Base-by-base conservation (phyloP, 140 eudicot species). In the Flaveria floridana region DNA sequence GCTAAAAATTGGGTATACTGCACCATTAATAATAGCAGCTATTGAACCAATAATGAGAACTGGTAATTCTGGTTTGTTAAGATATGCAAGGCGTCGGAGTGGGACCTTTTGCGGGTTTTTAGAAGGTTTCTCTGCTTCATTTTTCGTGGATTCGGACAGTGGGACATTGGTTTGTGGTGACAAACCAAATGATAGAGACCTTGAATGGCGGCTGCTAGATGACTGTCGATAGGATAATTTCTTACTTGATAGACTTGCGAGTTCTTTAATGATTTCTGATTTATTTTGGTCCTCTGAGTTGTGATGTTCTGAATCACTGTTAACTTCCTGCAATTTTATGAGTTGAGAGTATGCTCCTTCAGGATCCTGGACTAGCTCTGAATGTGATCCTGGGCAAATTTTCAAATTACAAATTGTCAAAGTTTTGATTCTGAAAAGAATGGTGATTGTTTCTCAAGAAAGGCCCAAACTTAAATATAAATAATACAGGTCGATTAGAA, bases 261-360 rank as follows among this genome's bases (percentile, higher is more conserved):
- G 71, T 57, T 76, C 91, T 15, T 52, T 21, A 9, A 9, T 30
- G 39, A 15, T 59, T 69, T 62, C 14, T 57, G 34, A 4, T 57
- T 71, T 88, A 2, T 78, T 86, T 68, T 53, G 87, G 30, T 59
- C 87, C 41, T 78, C 85, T 59, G 42, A 70, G 16, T 73, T 72
- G 53, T 77, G 16, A 13, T 76, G 68, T 67, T 50, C 78, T 25
- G 83, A 65, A 67, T 77, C 82, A 25, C 30, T 77, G 18, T 76
- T 84, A 68, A 78, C 56, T 64, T 87, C 95, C 79, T 92, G 97
- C 65, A 89, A 71, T 73, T 75, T 82, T 68, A 91, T 83, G 58
- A 91, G 97, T 79, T 87, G 97, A 46, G 95, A 76, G 66, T 92
- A 92, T 67, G 91, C 89, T 75, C 97, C 97, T 80, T 92, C 96